Conservation (phyloP, 2,329 filamentous ascomycete genomes). For the Beauveria varroae region DNA sequence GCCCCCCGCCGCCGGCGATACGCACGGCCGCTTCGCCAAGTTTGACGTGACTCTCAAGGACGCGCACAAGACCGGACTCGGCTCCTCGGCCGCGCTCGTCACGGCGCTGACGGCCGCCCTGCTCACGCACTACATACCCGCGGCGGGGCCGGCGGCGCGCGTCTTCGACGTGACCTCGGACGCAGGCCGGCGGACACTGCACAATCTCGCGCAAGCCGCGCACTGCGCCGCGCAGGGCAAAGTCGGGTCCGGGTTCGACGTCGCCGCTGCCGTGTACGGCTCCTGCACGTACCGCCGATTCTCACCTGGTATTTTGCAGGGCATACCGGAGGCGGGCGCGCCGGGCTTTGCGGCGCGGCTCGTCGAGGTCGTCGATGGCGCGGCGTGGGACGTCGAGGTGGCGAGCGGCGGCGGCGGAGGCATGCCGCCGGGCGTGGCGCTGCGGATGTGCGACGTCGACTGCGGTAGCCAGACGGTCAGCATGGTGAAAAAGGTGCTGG, state of each 20-base stretch:
- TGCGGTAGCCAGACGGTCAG: conserved; percentile 88
- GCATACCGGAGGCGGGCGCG: conserved; percentile 58
- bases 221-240: conserved; percentile 97
- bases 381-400: conserved; percentile 74
- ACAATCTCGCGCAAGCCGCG: conserved; percentile 88
- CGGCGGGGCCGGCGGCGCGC: conserved; percentile 10
- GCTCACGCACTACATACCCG: conserved; percentile 65
- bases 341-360: conserved; percentile 61
- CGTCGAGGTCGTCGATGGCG: conserved; percentile 57
- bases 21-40: conserved; percentile 57
- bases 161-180: conserved; percentile 50
- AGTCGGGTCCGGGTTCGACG: conserved; percentile 91
- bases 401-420: conserved; percentile 62
- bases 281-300: conserved; percentile 91
- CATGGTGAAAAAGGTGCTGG: conserved; percentile 89
- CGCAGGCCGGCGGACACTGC: conserved; percentile 54
- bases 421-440: conserved; percentile 64
- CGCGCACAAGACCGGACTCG: conserved; percentile 92
- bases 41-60: conserved; percentile 68
- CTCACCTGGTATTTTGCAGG: conserved; percentile 65
- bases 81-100: conserved; percentile 89
- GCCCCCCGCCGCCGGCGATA: conserved; percentile 22
- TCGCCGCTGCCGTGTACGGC: conserved; percentile 87
- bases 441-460: conserved; percentile 94
- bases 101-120: conserved; percentile 76